Evolutionary conservation across 306 rosid genomes (phyloP).

Genomic region (Potentilla sterilis): DNA sequence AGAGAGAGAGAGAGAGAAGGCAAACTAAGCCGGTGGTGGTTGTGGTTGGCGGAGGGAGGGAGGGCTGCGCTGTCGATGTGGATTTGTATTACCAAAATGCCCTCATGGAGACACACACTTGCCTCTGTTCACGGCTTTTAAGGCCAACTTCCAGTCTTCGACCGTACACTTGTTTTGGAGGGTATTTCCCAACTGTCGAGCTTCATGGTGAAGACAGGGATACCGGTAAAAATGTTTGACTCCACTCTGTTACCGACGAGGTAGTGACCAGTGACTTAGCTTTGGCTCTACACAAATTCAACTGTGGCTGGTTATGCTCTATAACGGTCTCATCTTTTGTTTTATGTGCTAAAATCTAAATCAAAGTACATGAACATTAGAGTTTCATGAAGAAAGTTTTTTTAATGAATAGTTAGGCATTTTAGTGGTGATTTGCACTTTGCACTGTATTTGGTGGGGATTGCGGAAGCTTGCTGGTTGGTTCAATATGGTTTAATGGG

Average conservation of each 20-base stretch:
- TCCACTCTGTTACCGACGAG: neutral
- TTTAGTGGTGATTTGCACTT: too few species aligned
- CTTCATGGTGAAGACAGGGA: neutral
- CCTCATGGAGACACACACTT: constrained; percentile 12
- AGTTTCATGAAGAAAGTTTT: neutral
- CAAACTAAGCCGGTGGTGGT: neutral
- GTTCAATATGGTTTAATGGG: too few species aligned
- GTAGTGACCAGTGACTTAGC: neutral
- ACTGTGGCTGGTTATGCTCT: neutral
- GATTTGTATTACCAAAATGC: constrained; percentile 12
- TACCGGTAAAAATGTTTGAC: neutral
- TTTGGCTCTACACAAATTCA: neutral
- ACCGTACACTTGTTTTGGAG: constrained; percentile 23
- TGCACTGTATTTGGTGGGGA: too few species aligned
- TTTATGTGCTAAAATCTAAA: neutral
- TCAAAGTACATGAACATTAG: neutral
- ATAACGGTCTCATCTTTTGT: neutral
- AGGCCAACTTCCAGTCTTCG: constrained; percentile 16
- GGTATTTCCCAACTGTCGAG: constrained; percentile 24
- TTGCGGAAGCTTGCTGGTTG: too few species aligned
- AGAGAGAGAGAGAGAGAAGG: neutral
- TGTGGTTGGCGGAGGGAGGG: neutral
- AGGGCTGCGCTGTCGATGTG: neutral
- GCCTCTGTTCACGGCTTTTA: neutral
- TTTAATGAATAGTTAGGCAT: too few species aligned